Percentiles rank a stretch among this genome's conserved stretches.
phyloP scores from a whole-genome alignment of 305 asterid genomes.

The Andrographis paniculata region DNA sequence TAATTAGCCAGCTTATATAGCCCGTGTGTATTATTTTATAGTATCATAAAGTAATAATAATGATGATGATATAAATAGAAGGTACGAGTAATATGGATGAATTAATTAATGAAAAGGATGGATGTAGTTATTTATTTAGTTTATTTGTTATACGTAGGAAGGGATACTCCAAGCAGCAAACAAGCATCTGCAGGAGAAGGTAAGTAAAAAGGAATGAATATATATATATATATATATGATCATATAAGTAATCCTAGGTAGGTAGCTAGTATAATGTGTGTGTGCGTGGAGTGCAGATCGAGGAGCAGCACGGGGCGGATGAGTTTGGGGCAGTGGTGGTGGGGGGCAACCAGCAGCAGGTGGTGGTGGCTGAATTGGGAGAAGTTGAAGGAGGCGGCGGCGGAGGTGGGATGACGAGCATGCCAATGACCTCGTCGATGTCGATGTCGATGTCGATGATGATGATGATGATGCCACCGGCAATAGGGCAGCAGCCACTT shows the following conservation, averaged over 20 bases:
- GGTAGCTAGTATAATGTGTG: too few species aligned
- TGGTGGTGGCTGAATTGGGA: too few species aligned
- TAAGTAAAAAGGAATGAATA: conserved; percentile 7
- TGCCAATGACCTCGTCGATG: too few species aligned
- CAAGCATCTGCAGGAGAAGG: conserved; percentile 78
- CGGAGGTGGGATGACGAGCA: too few species aligned
- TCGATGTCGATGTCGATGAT: too few species aligned
- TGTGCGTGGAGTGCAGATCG: conserved; percentile 40
- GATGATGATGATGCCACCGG: too few species aligned
- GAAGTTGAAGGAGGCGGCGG: too few species aligned
- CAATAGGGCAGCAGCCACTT: too few species aligned
- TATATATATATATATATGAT: background rate
- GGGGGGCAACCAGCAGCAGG: background rate
- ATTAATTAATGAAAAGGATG: background rate
- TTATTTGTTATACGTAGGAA: conserved; percentile 40
- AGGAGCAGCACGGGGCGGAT: conserved; percentile 53
- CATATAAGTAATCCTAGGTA: too few species aligned
- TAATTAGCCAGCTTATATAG: conserved; percentile 9
- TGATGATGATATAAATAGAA: background rate
- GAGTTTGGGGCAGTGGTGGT: conserved; percentile 10
- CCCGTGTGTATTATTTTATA: too few species aligned
- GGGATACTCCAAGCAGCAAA: conserved; percentile 81
- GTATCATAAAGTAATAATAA: background rate
- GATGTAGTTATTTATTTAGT: too few species aligned
- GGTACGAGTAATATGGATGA: too few species aligned